These are phyloP conservation scores for Fusarium siculi DNA, from an alignment of 2,329 filamentous ascomycete genomes.

Conservation along the genomic window DNA sequence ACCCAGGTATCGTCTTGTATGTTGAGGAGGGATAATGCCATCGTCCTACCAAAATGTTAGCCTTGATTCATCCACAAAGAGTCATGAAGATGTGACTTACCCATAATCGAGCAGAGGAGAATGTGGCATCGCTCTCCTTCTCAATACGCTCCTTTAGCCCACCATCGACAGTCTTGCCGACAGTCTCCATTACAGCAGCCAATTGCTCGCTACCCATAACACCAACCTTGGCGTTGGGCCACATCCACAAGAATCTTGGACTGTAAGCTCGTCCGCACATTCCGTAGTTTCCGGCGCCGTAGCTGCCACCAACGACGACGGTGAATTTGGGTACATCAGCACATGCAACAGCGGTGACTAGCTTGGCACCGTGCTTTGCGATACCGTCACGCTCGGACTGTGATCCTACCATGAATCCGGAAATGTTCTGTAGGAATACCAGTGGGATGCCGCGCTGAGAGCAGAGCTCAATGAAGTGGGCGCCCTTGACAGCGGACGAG, in stretches of 20 bases:
- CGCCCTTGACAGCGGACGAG: conserved; percentile 88
- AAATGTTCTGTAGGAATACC: conserved; percentile 96
- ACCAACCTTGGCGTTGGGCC: conserved; percentile 95
- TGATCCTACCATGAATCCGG: conserved; percentile 96
- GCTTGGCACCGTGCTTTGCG: conserved; percentile 96
- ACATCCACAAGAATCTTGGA: conserved; percentile 94
- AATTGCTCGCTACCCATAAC: conserved; percentile 98
- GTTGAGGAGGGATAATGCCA: conserved; percentile 80
- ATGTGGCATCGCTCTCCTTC: conserved; percentile 86
- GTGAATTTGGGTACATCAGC: conserved; percentile 97
- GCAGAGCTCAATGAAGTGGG: conserved; percentile 97
- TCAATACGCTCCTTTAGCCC: conserved; percentile 87
- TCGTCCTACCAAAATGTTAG: conserved; percentile 67
- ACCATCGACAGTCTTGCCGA: conserved; percentile 84
- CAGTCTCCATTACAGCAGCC: conserved; percentile 91
- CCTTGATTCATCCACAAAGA: neutral
- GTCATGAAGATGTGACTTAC: conserved; percentile 55
- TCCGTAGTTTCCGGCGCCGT: conserved; percentile 96
- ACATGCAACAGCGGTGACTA: conserved; percentile 94
- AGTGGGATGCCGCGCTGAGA: conserved; percentile 88
- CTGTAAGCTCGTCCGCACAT: conserved; percentile 97
- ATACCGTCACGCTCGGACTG: conserved; percentile 95
- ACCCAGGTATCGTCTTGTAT: conserved; percentile 78
- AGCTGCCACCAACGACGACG: conserved; percentile 91
- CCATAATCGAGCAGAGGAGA: conserved; percentile 90